Evolutionary conservation across 2,329 filamentous ascomycete species (phyloP), one percentile per base, ranked within the genome.

Genomic region (Ophiostoma himal-ulmi): DNA sequence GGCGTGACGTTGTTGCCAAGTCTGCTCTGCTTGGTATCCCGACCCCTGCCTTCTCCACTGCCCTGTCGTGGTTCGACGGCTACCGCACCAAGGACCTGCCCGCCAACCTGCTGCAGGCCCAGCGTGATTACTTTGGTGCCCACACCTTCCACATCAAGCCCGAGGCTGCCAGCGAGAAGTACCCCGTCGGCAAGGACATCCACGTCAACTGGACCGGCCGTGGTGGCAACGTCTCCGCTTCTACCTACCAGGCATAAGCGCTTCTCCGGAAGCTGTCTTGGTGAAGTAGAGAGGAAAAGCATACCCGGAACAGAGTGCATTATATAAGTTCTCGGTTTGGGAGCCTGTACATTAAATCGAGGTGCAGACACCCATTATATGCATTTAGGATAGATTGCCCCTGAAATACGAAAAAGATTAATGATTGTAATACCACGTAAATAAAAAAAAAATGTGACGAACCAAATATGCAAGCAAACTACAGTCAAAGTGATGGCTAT

Each of bases 121-220:
- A 99, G 88, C 92, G 95, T 86, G 95, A 99, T 82, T 99, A 98
- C 92, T 99, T 99, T 80, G 95, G 95, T 81, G 92, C 92, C 74
- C 92, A 95, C 86, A 95, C 92, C 75, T 95, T 95, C 89, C 85
- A 85, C 77, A 88, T 95, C 83, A 94, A 95, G 90, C 91, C 92
- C 73, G 91, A 94, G 83, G 78, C 77, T 75, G 91, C 91, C 76
- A 91, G 78, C 81, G 88, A 85, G 71, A 93, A 93, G 83, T 96
- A 96, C 85, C 90, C 89, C 75, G 88, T 86, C 77, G 93, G 90
- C 81, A 84, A 93, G 84, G 89, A 98, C 82, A 95, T 94, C 80
- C 95, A 99, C 88, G 93, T 98, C 82, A 99, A 99, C 92, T 99
- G 95, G 95, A 99, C 95, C 77, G 95, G 95, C 78, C 91, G 95